Evolutionary conservation across 2,329 filamentous ascomycete genomes (phyloP).

Genomic region (Fusarium metavorans): DNA sequence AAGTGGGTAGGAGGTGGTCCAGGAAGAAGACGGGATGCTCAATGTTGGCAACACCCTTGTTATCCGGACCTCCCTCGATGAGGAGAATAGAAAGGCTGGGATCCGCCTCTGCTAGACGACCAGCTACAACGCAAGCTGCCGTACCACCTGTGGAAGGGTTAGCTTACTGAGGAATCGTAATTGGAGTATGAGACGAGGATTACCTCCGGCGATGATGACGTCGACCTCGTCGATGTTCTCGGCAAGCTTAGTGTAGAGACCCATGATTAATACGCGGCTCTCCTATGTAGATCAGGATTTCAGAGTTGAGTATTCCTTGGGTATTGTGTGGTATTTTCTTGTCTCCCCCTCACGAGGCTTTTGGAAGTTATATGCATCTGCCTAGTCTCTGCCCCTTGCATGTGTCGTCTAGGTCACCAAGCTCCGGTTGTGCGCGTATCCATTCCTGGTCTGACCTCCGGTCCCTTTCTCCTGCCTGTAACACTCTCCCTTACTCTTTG

Average conservation of each 20-base stretch:
- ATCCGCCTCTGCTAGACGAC: slow-evolving; percentile 40
- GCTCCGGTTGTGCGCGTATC: not conserved
- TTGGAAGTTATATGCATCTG: slow-evolving; percentile 1
- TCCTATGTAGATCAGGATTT: not conserved
- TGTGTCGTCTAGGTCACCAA: not conserved
- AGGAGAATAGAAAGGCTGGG: slow-evolving; percentile 42
- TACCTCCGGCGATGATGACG: slow-evolving; percentile 1
- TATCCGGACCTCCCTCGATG: slow-evolving; percentile 44
- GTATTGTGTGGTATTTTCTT: not conserved
- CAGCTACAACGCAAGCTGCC: slow-evolving; percentile 43
- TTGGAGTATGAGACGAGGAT: not conserved
- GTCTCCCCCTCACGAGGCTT: not conserved
- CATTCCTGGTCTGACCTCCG: slow-evolving; percentile 1
- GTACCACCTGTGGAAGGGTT: slow-evolving; percentile 40
- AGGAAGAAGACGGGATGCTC: slow-evolving; percentile 40
- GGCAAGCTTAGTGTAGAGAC: not conserved
- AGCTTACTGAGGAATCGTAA: not conserved
- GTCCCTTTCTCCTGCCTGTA: not conserved
- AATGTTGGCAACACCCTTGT: slow-evolving; percentile 38
- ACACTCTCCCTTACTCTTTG: not conserved
- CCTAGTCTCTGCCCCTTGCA: not conserved
- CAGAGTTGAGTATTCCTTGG: not conserved
- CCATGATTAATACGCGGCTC: not conserved
- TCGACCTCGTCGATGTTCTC: not conserved
- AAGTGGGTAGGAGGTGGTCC: slow-evolving; percentile 24